Evolutionary conservation across 2,329 filamentous ascomycete species (phyloP).

Genomic region (Pyrenochaeta sp.): DNA sequence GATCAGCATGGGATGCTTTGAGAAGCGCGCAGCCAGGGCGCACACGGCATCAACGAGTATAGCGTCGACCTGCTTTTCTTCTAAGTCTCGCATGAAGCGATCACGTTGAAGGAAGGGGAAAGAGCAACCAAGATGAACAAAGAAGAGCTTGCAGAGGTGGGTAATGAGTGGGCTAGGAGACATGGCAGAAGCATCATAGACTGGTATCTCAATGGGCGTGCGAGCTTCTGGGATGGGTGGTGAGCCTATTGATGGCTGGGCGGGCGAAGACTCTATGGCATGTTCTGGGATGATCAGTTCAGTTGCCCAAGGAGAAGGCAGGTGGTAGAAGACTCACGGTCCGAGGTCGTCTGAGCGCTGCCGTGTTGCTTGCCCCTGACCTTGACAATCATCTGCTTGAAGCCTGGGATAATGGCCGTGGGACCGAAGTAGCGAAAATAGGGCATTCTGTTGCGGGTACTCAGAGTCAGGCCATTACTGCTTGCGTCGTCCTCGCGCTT

Average conservation of each 20-base stretch:
- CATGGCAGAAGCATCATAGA: constrained; percentile 77
- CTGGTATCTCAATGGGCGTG: constrained; percentile 60
- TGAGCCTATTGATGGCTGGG: constrained; percentile 38
- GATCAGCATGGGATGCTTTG: constrained; percentile 62
- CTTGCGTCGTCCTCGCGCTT: constrained; percentile 28
- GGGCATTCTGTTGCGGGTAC: constrained; percentile 72
- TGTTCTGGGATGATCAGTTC: constrained; percentile 22
- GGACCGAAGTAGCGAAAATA: constrained; percentile 93
- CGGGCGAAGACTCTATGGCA: constrained; percentile 45
- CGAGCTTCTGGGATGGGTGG: constrained; percentile 48
- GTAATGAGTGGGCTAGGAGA: constrained; percentile 79
- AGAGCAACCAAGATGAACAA: constrained; percentile 81
- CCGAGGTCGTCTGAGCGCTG: constrained; percentile 64
- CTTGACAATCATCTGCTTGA: constrained; percentile 89
- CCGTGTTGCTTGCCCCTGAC: constrained; percentile 71
- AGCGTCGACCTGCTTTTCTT: constrained; percentile 80
- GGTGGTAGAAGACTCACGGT: constrained; percentile 37
- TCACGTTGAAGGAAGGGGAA: constrained; percentile 81
- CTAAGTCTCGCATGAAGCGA: constrained; percentile 76
- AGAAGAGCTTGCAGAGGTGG: constrained; percentile 81
- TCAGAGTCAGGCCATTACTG: constrained; percentile 48
- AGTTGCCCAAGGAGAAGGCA: constrained; percentile 4
- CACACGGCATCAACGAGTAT: constrained; percentile 89
- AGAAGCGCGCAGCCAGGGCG: constrained; percentile 82
- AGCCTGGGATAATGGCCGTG: constrained; percentile 88